Evolutionary conservation across 306 rosid genomes (phyloP), one percentile per base, ranked within the genome.

Genomic region (Morella rubra): DNA sequence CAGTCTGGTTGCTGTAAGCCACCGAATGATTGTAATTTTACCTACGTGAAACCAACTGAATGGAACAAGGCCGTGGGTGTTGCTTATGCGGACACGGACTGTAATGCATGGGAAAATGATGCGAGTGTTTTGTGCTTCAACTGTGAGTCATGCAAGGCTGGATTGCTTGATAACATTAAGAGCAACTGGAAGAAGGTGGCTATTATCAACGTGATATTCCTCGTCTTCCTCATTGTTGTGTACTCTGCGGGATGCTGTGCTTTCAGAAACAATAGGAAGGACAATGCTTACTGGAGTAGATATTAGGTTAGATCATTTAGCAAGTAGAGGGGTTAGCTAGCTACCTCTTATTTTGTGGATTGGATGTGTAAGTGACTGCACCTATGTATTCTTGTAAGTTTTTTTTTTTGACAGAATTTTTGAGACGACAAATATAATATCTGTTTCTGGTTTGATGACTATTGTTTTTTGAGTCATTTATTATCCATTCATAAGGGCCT

Each of bases 1-100:
- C 87, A 93, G 97, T 82, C 94, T 69, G 98, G 98, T 69, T 94
- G 97, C 73, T 94, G 97, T 40, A 94, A 90, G 84, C 98, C 98
- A 52, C 18, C 96, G 0, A 71, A 80, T 5, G 85, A 73, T 5
- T 94, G 98, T 9, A 10, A 67, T 6, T 93, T 84, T 67, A 19
- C 5, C 6, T 91, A 85, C 69, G 47, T 1, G 27, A 24, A 27
- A 41, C 89, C 97, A 18, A 86, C 84, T 0, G 18, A 14, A 0
- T 93, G 98, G 98, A 83, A 0, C 0, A 82, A 62, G 6, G 0
- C 77, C 0, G 5, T 5, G 19, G 19, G 12, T 45, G n/a, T 5
- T 2, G 1, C n/a, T 24, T 8, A 37, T 19, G 0, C 56, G 53
- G 81, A 82, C 66, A 61, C 85, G 8, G 96, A 94, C 73, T 94